Percentiles rank a stretch among this genome's conserved stretches.
Conservation (phyloP, 805 yeast genomes). For the Candida boleticola region DNA sequence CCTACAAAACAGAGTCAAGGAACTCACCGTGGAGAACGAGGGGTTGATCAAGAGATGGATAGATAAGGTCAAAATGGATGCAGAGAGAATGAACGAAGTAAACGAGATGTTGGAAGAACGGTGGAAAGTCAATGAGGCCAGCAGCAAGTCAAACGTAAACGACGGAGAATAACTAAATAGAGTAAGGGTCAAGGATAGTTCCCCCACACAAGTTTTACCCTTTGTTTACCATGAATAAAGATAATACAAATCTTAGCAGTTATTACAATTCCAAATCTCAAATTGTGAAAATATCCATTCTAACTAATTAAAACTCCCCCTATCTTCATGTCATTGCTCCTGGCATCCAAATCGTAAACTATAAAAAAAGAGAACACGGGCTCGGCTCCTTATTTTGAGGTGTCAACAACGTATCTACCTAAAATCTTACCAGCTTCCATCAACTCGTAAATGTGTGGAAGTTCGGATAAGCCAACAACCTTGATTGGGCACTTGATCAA, state of each 20-base stretch:
- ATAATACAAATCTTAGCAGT: no score
- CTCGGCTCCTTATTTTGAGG: constrained; percentile 52
- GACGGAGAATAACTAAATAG: no score
- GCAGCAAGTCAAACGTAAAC: no score
- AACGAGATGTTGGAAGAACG: constrained; percentile 27
- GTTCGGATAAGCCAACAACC: constrained; percentile 71
- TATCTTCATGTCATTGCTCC: not conserved
- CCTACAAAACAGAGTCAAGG: constrained; percentile 31
- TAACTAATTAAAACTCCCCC: no score
- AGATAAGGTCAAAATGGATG: constrained; percentile 49
- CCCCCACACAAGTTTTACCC: no score
- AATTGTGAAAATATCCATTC: no score
- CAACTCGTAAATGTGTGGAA: constrained; percentile 64
- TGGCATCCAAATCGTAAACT: no score
- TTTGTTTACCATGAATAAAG: no score
- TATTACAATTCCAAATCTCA: no score
- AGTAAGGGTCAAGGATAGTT: no score
- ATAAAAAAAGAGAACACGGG: no score
- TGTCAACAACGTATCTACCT: constrained; percentile 89
- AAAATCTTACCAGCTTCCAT: constrained; percentile 84
- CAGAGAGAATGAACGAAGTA: constrained; percentile 55
- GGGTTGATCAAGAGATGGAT: constrained; percentile 47
- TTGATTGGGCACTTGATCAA: constrained; percentile 70
- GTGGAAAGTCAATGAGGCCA: not conserved
- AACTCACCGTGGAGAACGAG: constrained; percentile 48